Evolutionary conservation across 1,139 yeast species (phyloP).

Genomic region (Blastobotrys capitulatus): DNA sequence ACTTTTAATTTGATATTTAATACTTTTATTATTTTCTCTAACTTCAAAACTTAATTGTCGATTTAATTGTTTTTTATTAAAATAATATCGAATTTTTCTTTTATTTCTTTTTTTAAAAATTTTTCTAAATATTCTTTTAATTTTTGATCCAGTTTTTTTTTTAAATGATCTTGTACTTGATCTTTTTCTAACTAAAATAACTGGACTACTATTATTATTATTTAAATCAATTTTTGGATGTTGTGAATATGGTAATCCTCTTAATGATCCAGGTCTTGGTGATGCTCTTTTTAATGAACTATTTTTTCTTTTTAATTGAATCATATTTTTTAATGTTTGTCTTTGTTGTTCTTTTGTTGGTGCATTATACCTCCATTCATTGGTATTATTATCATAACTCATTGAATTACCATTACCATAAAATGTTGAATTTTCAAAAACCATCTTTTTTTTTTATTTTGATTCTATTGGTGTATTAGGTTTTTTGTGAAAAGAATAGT

Average conservation of each 20-base stretch:
- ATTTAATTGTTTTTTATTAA: slow-evolving; percentile 19
- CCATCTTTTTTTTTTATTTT: neutral
- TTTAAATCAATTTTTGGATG: neutral
- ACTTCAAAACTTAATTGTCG: slow-evolving; percentile 23
- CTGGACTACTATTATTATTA: slow-evolving; percentile 14
- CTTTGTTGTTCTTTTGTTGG: slow-evolving; percentile 2
- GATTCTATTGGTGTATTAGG: too few species aligned
- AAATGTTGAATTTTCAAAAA: neutral
- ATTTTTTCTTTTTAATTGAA: slow-evolving; percentile 7
- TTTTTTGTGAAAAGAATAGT: too few species aligned
- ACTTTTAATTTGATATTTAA: slow-evolving; percentile 15
- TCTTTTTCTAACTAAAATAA: slow-evolving; percentile 23
- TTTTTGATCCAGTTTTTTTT: slow-evolving; percentile 17
- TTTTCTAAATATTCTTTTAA: slow-evolving; percentile 20
- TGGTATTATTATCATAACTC: neutral
- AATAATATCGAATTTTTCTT: slow-evolving; percentile 16
- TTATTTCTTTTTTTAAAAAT: slow-evolving; percentile 20
- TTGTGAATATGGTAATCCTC: slow-evolving; percentile 5
- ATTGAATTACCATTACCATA: neutral
- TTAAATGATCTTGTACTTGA: slow-evolving; percentile 18
- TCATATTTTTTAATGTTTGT: slow-evolving; percentile 1
- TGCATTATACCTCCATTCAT: neutral
- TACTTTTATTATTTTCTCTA: slow-evolving; percentile 15
- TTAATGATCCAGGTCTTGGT: slow-evolving; percentile 9
- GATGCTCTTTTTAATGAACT: slow-evolving; percentile 6